Percentiles rank a stretch among this genome's conserved stretches.
Evolutionary conservation across 1,284 basidiomycete genomes (phyloP).

Genomic region (Ustilago curta): DNA sequence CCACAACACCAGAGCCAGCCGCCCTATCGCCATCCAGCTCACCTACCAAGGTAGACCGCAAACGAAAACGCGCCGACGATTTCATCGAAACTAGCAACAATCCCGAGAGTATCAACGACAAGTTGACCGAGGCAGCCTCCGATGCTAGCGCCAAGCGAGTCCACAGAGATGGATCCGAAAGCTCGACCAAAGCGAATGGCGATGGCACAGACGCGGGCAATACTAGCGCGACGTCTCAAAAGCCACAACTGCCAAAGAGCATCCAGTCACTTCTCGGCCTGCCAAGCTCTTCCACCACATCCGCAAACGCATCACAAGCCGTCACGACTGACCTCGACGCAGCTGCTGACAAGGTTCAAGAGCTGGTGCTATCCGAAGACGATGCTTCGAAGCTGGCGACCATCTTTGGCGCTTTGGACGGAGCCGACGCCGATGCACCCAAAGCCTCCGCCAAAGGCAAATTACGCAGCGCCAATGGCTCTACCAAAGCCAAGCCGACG

Average conservation of each 20-base stretch:
- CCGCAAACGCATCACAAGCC: not conserved
- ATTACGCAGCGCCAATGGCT: conserved; percentile 1
- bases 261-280: conserved; percentile 37
- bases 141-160: not conserved
- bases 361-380: conserved; percentile 24
- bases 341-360: conserved; percentile 16
- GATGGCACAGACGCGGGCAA: not conserved
- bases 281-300: conserved; percentile 18
- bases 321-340: not conserved
- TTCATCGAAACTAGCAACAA: conserved; percentile 8
- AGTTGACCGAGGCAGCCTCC: not conserved
- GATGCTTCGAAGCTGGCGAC: conserved; percentile 27
- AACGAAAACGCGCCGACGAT: conserved; percentile 40
- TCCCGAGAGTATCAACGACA: conserved; percentile 10
- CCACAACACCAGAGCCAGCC: conserved; percentile 41
- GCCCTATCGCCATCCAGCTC: conserved; percentile 30
- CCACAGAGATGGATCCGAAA: not conserved
- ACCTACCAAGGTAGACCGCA: conserved; percentile 41
- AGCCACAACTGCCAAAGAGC: conserved; percentile 21
- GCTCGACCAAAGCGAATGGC: not conserved
- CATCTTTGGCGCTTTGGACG: conserved; percentile 17
- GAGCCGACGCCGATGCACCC: conserved; percentile 5
- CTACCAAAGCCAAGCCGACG: not conserved
- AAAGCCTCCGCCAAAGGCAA: conserved; percentile 22
- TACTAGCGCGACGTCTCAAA: not conserved